A percentile compares a stretch with the other conserved stretches of the same genome.
phyloP scores from a whole-genome alignment of 2,329 filamentous ascomycete species.

The Penicillium frequentans region DNA sequence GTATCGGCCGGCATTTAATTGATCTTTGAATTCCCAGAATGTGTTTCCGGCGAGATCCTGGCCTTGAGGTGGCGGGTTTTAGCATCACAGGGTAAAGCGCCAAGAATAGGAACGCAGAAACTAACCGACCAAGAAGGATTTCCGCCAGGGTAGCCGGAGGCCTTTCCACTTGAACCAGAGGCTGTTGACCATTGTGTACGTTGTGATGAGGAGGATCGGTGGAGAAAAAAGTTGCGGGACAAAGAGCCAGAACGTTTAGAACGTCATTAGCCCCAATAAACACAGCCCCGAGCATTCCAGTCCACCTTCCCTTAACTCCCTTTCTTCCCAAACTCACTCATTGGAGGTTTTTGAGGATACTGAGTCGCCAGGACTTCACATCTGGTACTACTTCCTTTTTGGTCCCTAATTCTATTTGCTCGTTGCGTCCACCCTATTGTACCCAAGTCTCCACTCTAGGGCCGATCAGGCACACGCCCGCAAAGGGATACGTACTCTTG shows the following conservation, averaged over 20 bases:
- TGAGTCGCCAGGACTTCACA: neutral
- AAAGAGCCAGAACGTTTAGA: conserved; percentile 12
- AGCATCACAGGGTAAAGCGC: conserved; percentile 1
- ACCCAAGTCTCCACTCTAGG: conserved; percentile 21
- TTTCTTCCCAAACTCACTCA: neutral
- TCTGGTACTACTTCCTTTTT: neutral
- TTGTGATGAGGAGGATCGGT: conserved; percentile 8
- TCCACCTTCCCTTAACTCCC: conserved; percentile 6
- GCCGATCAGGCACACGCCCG: conserved; percentile 22
- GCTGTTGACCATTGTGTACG: conserved; percentile 42
- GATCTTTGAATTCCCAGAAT: conserved; percentile 66
- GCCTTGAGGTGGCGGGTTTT: conserved; percentile 41
- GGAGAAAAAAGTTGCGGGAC: conserved; percentile 11
- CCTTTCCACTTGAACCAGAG: conserved; percentile 65
- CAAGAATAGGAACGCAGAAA: conserved; percentile 1
- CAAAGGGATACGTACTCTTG: conserved; percentile 16
- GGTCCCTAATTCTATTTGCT: neutral
- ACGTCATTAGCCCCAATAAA: conserved; percentile 30
- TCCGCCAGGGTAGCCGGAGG: conserved; percentile 62
- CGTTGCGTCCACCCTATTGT: conserved; percentile 10
- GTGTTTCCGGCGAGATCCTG: conserved; percentile 64
- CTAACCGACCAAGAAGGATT: conserved; percentile 58
- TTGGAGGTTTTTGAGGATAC: neutral
- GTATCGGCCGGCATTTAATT: conserved; percentile 52
- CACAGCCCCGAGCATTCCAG: conserved; percentile 23